Base-by-base conservation (phyloP, 257 asterid species). In the Fraxinus excelsior region DNA sequence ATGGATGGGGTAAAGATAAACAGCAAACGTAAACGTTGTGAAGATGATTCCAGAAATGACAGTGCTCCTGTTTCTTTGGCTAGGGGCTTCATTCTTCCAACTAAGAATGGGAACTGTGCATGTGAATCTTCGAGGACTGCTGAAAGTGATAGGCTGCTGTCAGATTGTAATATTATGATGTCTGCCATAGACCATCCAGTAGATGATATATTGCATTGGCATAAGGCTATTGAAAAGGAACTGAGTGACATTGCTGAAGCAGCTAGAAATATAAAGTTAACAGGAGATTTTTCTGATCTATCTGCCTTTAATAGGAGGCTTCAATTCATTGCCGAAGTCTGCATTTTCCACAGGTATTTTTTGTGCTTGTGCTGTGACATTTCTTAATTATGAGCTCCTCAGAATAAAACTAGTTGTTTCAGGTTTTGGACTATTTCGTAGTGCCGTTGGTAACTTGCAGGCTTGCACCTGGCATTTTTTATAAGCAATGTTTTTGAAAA, bases 321-420 rank as follows among this genome's bases (percentile, higher is more conserved):
- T 74, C 99, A 95, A 78, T 95, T 95, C 85, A 91, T 95, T 86
- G 99, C 99, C 3, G 99, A 95, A 87, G 99, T 95, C 84, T 95
- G 97, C 75, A 93, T 95, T 73, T 95, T 95, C 81, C 99, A 95
- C 78, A 95, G 99, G 99, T 95, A 89, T 34, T 32, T 62, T 72
- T 35, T 62, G 60, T 4, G 28, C 46, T 75, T 66, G 37, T 73
- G 67, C 16, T 28, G 42, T 12, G 32, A 10, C 67, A 11, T 56
- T 12, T 53, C 51, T 31, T 62, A 46, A 34, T 65, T 51, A 13
- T 53, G 26, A 40, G 16, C 34, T 42, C n/a, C 16, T 46, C 25
- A 31, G 12, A 46, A 25, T 31, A 76, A 38, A 64, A 14, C 1
- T 25, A 21, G 37, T 23, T 44, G 65, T 44, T 18, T 34, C 76